Conservation (phyloP, 2,329 filamentous ascomycete species). For the Penicillium glabrum region DNA sequence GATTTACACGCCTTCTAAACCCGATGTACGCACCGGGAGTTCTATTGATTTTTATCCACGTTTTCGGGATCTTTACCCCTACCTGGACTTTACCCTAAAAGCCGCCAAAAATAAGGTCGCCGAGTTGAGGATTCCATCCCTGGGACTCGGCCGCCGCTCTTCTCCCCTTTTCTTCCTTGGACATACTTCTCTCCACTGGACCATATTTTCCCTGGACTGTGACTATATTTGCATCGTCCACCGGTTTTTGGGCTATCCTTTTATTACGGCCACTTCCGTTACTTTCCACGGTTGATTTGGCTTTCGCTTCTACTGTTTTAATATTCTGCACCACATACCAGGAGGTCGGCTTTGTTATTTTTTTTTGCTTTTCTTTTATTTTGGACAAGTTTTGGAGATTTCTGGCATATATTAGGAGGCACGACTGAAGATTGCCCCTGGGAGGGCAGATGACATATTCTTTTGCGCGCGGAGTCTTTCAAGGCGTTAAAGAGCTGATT, state of each 20-base stretch:
- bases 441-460: constrained; percentile 18
- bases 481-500: constrained; percentile 8
- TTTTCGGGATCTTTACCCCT: constrained; percentile 1
- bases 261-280: not conserved
- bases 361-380: constrained; percentile 6
- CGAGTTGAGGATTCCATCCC: constrained; percentile 9
- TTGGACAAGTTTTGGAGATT: constrained; percentile 3
- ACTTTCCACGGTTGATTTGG: not conserved
- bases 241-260: constrained; percentile 1
- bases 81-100: constrained; percentile 8
- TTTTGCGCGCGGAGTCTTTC: constrained; percentile 3
- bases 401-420: constrained; percentile 22
- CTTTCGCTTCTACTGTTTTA: constrained; percentile 23
- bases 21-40: not conserved
- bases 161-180: constrained; percentile 6
- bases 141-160: constrained; percentile 19
- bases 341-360: constrained; percentile 8
- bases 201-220: not conserved
- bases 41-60: not conserved
- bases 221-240: constrained; percentile 11
- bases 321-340: constrained; percentile 20
- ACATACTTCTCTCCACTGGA: constrained; percentile 6
- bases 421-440: constrained; percentile 16
- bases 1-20: constrained; percentile 4
- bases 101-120: constrained; percentile 10